A percentile compares a stretch with the other conserved stretches of the same genome.
Conservation (phyloP, 2,329 filamentous ascomycete genomes). For the Fusarium goolgardi region DNA sequence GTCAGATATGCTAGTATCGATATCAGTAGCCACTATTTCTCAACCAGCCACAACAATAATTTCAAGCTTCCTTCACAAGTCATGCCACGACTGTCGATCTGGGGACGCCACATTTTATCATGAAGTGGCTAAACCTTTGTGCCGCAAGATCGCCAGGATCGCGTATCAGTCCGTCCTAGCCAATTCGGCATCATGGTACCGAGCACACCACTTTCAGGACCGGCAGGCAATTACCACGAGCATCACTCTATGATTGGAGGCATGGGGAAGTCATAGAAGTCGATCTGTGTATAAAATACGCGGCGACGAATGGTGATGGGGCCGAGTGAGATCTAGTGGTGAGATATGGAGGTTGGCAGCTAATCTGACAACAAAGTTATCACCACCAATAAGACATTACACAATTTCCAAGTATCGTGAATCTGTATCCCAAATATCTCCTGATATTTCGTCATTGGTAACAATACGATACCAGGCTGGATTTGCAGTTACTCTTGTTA, state of each 20-base stretch:
- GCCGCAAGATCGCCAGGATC: conserved; percentile 18
- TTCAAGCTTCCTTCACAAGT: background rate
- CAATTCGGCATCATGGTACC: conserved; percentile 28
- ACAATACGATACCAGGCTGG: background rate
- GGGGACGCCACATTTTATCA: background rate
- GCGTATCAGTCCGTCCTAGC: background rate
- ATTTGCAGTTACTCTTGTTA: background rate
- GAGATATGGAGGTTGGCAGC: background rate
- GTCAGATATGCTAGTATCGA: background rate
- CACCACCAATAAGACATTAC: background rate
- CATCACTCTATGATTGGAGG: conserved; percentile 4
- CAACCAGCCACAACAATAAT: background rate
- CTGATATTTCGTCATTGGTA: conserved; percentile 1
- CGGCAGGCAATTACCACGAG: background rate
- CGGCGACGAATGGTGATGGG: background rate
- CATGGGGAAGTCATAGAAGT: conserved; percentile 19
- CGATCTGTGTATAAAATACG: conserved; percentile 1
- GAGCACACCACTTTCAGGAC: conserved; percentile 28
- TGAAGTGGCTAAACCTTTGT: conserved; percentile 2
- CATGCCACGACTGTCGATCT: background rate
- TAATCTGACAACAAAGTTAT: background rate
- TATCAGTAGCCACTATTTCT: background rate
- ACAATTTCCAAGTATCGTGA: background rate
- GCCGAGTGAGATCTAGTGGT: conserved; percentile 2
- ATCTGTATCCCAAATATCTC: background rate